Conservation (phyloP, 495 filamentous ascomycete genomes). For the Astrocystis sublimbata region DNA sequence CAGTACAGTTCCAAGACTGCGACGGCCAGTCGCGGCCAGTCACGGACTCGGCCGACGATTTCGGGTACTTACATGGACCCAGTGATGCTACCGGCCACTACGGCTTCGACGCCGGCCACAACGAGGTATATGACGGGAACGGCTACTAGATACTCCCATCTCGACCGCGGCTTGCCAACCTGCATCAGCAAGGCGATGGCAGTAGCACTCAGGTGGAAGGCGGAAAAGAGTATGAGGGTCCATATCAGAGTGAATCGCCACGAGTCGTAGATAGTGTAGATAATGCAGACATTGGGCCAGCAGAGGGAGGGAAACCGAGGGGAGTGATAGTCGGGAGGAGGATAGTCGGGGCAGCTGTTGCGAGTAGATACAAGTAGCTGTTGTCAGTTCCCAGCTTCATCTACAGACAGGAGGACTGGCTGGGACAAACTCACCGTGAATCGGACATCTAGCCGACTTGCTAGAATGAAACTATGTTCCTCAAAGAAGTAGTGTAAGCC, state of each 20-base stretch:
- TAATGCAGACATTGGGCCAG: slow-evolving; percentile 47
- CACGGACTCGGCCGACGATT: neutral
- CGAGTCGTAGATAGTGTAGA: slow-evolving; percentile 78
- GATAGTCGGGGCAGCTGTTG: slow-evolving; percentile 41
- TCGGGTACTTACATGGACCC: slow-evolving; percentile 72
- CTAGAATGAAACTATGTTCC: slow-evolving; percentile 7
- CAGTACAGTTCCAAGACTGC: slow-evolving; percentile 8
- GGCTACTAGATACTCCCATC: slow-evolving; percentile 74
- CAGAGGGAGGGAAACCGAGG: slow-evolving; percentile 82
- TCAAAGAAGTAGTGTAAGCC: neutral
- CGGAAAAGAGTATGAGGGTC: slow-evolving; percentile 72
- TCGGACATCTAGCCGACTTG: slow-evolving; percentile 12
- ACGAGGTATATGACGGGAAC: slow-evolving; percentile 74
- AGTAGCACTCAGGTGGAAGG: slow-evolving; percentile 69
- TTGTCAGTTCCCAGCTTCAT: slow-evolving; percentile 17
- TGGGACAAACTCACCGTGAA: slow-evolving; percentile 1
- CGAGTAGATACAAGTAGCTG: slow-evolving; percentile 31
- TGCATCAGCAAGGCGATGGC: slow-evolving; percentile 74
- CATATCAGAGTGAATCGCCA: slow-evolving; percentile 92
- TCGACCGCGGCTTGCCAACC: slow-evolving; percentile 51
- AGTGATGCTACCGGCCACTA: slow-evolving; percentile 85
- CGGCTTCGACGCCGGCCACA: slow-evolving; percentile 75
- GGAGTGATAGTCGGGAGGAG: slow-evolving; percentile 66
- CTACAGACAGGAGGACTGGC: slow-evolving; percentile 7
- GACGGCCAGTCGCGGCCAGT: neutral